A percentile compares a stretch with the other conserved stretches of the same genome.
Evolutionary conservation across 2,329 filamentous ascomycete species (phyloP).

Genomic region (Penicillium sp.): DNA sequence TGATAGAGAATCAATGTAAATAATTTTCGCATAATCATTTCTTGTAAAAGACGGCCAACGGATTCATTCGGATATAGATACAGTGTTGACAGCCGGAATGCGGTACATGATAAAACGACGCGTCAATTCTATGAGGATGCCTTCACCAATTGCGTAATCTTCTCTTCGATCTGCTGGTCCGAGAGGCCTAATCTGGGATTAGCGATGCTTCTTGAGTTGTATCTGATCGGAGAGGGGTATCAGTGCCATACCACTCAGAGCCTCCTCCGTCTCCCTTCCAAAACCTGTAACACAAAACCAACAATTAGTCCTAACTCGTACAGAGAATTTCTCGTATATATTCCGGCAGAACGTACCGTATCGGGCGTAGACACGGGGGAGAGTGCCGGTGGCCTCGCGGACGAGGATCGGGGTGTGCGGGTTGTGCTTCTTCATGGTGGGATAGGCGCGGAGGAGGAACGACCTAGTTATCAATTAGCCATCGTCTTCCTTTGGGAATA

Average conservation of each 20-base stretch:
- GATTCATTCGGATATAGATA: constrained; percentile 46
- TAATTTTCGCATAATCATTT: background rate
- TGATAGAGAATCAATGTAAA: constrained; percentile 8
- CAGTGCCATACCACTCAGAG: constrained; percentile 59
- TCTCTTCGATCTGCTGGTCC: constrained; percentile 73
- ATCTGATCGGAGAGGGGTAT: background rate
- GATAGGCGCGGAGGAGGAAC: constrained; percentile 90
- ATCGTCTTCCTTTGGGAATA: background rate
- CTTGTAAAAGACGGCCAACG: constrained; percentile 11
- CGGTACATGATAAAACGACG: constrained; percentile 33
- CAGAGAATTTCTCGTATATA: background rate
- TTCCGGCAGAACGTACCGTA: constrained; percentile 68
- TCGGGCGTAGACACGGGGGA: constrained; percentile 87
- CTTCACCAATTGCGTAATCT: constrained; percentile 68
- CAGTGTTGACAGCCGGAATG: constrained; percentile 35
- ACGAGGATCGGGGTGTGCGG: constrained; percentile 91
- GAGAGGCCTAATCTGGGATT: constrained; percentile 59
- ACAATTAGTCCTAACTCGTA: constrained; percentile 24
- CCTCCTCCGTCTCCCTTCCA: constrained; percentile 70
- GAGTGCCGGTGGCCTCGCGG: constrained; percentile 83
- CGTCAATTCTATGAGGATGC: constrained; percentile 40
- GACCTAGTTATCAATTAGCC: constrained; percentile 59
- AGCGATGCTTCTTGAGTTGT: background rate
- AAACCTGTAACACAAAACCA: constrained; percentile 55
- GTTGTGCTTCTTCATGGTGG: constrained; percentile 99